phyloP scores from a whole-genome alignment of 208 protist species.

The Vickermania spadyakhi region DNA sequence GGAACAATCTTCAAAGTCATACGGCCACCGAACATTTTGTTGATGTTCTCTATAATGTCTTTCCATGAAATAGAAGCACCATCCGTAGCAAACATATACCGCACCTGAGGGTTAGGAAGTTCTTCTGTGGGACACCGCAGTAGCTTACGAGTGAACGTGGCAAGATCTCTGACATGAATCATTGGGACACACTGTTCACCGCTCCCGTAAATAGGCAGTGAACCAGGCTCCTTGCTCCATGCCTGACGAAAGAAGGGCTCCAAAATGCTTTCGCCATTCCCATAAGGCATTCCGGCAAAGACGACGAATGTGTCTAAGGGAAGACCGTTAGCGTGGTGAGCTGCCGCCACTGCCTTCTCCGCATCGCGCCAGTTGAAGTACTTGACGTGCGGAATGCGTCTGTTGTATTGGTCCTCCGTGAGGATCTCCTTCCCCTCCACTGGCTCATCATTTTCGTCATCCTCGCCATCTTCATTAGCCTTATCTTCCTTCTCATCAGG shows the following conservation, averaged over 20 bases:
- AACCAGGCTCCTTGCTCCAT: constrained; percentile 39
- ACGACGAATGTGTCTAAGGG: constrained; percentile 86
- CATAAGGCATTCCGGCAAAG: constrained; percentile 86
- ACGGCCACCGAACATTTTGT: constrained; percentile 60
- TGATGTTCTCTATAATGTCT: constrained; percentile 63
- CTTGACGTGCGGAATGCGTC: constrained; percentile 87
- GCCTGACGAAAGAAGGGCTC: constrained; percentile 83
- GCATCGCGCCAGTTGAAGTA: constrained; percentile 89
- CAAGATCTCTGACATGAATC: constrained; percentile 90
- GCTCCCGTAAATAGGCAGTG: constrained; percentile 81
- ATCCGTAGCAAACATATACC: constrained; percentile 89
- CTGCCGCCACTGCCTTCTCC: constrained; percentile 83
- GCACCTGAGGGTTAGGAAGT: constrained; percentile 46
- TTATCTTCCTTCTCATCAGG: constrained; percentile 4
- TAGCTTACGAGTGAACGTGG: constrained; percentile 66
- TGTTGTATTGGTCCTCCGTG: constrained; percentile 91
- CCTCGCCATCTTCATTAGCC: constrained; percentile 15
- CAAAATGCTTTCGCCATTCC: constrained; percentile 81
- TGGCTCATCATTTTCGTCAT: constrained; percentile 9
- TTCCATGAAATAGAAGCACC: constrained; percentile 53
- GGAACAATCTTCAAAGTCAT: constrained; percentile 29
- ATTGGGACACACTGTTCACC: constrained; percentile 85
- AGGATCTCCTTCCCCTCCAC: constrained; percentile 44
- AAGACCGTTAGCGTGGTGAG: constrained; percentile 62
- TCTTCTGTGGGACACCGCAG: constrained; percentile 31